Evolutionary conservation across 116 monocot genomes (phyloP), one percentile per base, ranked within the genome.

Genomic region (Zostera marina): DNA sequence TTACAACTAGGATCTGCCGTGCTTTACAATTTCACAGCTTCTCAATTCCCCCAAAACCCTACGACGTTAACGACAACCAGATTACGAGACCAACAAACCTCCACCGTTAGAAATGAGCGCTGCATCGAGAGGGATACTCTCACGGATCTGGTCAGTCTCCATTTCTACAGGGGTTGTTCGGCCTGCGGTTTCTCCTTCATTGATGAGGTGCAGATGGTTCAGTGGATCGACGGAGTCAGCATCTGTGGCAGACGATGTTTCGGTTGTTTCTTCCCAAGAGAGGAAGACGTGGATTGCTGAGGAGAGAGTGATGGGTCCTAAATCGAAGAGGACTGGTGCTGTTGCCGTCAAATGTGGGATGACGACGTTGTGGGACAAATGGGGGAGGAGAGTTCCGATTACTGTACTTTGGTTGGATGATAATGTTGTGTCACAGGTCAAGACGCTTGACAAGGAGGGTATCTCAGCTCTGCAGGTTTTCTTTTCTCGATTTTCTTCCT

Each of bases 281-380:
- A 7, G 48, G 70, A 38, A 32, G 32, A 32, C 32, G 32, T 32
- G 47, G 72, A 68, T 83, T 17, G 72, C 76, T 76, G 63, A 22
- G 54, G 23, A 75, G 9, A 51, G 82, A 42, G 54, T 47, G 41
- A 88, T 94, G 75, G 40, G 49, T 14, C 75, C 75, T 6, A 57
- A 58, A 0, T 93, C 93, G 26, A 63, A 56, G 69, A 67, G 94
- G 62, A 88, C 88, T 23, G 94, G 94, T 0, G 88, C 76, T 25
- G 88, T 94, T 59, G 94, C 78, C 16, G 72, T 94, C 52, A 94
- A 94, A 75, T 94, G 93, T 55, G 93, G 88, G 41, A 93, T 93
- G 94, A 78, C 94, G 60, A 88, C 88, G 58, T 53, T 88, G n/a
- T 94, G 94, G 94, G 85, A 94, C 63, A 94, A 94, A 66, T 94